phyloP scores from a whole-genome alignment of 768 basidiomycete genomes.

The Saitozyma podzolica region DNA sequence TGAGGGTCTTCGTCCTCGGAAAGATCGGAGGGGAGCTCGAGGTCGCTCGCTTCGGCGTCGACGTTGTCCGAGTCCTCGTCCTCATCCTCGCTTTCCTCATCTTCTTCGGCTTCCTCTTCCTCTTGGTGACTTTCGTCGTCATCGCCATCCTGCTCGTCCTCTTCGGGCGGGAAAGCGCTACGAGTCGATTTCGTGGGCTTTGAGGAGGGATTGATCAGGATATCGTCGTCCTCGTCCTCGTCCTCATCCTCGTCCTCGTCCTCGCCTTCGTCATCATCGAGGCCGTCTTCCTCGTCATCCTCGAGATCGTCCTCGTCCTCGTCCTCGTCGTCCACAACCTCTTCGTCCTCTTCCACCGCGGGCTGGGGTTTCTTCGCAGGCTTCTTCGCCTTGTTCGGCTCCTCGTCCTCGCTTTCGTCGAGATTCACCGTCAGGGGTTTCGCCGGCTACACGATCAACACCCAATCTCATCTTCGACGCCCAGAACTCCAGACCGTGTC shows the following conservation, averaged over 20 bases:
- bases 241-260: conserved; percentile 26
- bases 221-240: conserved; percentile 11
- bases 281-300: conserved; percentile 28
- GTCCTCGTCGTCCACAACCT: conserved; percentile 22
- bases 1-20: conserved; percentile 43
- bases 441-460: conserved; percentile 27
- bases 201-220: too few relatives aligned
- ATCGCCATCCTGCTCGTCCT: too few relatives aligned
- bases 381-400: conserved; percentile 40
- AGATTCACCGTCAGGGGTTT: conserved; percentile 50
- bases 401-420: conserved; percentile 59
- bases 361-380: conserved; percentile 53
- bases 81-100: conserved; percentile 55
- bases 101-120: conserved; percentile 20
- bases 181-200: too few relatives aligned
- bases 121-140: conserved; percentile 1
- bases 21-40: conserved; percentile 39
- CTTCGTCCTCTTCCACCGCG: conserved; percentile 13
- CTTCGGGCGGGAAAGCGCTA: too few relatives aligned
- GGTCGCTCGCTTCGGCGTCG: conserved; percentile 55
- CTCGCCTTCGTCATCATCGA: conserved; percentile 21
- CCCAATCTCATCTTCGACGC: background rate
- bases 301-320: conserved; percentile 29
- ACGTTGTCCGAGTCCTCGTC: conserved; percentile 54
- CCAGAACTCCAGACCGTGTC: background rate